These are phyloP conservation scores for Ophiosphaerella korrae DNA, from an alignment of 2,329 filamentous ascomycete genomes.

Conservation along the genomic window DNA sequence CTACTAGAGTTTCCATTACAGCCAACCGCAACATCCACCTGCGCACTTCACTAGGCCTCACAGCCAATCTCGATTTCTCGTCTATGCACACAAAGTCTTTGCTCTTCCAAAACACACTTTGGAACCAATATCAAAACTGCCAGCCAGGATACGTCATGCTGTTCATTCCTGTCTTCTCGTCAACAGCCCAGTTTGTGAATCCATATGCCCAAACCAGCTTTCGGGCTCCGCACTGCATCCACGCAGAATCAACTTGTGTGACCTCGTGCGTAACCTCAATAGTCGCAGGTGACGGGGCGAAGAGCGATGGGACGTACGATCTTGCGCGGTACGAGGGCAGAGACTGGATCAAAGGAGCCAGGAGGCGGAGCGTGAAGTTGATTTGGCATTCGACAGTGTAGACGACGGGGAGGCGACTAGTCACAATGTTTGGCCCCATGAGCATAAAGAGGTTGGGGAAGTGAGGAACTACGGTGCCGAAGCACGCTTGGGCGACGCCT, in stretches of 20 bases:
- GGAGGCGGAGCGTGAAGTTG: constrained; percentile 52
- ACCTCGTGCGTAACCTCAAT: constrained; percentile 47
- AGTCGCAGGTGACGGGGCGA: constrained; percentile 25
- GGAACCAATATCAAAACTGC: constrained; percentile 56
- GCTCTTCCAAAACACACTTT: constrained; percentile 53
- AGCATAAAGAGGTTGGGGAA: constrained; percentile 33
- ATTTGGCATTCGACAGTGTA: constrained; percentile 60
- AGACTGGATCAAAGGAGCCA: constrained; percentile 49
- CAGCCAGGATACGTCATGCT: constrained; percentile 60
- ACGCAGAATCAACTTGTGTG: constrained; percentile 43
- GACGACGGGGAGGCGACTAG: constrained; percentile 57
- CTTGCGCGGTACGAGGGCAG: constrained; percentile 32
- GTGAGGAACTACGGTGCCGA: constrained; percentile 54
- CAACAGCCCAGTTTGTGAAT: constrained; percentile 60
- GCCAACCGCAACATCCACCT: constrained; percentile 12
- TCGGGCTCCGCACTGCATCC: constrained; percentile 50
- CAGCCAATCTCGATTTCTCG: constrained; percentile 22
- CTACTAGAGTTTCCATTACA: constrained; percentile 11
- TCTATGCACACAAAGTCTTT: constrained; percentile 46
- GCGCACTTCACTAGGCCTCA: constrained; percentile 16
- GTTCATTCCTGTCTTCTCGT: constrained; percentile 54
- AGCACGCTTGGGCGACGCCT: constrained; percentile 52
- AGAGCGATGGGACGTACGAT: constrained; percentile 27
- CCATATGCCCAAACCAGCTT: constrained; percentile 57
- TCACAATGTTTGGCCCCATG: constrained; percentile 49